Conservation (phyloP, 176 grass and related monocot species). For the Ensete glaucum region DNA sequence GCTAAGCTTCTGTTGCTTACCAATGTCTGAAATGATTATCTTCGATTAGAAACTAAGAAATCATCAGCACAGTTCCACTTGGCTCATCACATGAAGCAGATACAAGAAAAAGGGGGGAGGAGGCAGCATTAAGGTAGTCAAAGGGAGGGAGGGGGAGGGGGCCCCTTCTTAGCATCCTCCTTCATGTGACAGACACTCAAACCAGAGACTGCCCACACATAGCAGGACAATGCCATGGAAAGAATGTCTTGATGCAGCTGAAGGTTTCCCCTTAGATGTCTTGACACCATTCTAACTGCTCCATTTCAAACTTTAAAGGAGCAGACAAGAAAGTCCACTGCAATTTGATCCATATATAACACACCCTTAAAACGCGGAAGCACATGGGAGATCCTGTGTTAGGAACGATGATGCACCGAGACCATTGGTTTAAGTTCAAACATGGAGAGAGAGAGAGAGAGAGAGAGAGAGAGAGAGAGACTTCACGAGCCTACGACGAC, state of each 20-base stretch:
- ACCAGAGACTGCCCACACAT: conserved; percentile 27
- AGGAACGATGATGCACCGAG: not conserved
- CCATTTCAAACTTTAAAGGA: conserved; percentile 36
- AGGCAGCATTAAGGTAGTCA: conserved; percentile 46
- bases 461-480: too few relatives aligned
- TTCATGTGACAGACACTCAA: conserved; percentile 71
- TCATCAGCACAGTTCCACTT: conserved; percentile 17
- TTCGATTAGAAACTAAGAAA: not conserved
- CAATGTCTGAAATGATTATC: not conserved
- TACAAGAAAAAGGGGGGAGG: conserved; percentile 10
- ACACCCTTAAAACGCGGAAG: not conserved
- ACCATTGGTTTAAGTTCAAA: not conserved
- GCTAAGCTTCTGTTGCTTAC: not conserved
- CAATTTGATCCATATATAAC: conserved; percentile 16
- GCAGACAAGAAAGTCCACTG: conserved; percentile 7
- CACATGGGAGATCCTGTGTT: conserved; percentile 5
- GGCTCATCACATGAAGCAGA: conserved; percentile 24
- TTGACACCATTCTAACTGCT: conserved; percentile 39
- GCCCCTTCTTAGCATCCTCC: conserved; percentile 24
- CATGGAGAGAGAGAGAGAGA: not conserved
- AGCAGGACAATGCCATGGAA: conserved; percentile 21
- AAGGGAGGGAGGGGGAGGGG: conserved; percentile 27
- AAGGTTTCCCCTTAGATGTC: conserved; percentile 9
- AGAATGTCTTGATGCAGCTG: conserved; percentile 34
- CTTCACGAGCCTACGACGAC: not conserved